A percentile compares a stretch with the other conserved stretches of the same genome.
phyloP scores from a whole-genome alignment of 176 grass and related monocot species.

The Musa itinerans region DNA sequence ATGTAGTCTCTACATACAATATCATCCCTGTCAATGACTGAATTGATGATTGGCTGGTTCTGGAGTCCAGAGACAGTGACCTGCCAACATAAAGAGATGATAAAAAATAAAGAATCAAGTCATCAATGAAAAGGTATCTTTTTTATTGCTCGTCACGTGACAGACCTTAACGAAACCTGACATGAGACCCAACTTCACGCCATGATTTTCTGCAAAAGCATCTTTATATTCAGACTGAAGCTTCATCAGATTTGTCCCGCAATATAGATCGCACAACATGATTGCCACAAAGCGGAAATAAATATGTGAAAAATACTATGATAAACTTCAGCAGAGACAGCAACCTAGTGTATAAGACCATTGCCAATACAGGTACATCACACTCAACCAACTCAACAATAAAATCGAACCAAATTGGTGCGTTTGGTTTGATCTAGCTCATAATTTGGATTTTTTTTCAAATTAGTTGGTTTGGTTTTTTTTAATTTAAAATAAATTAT shows the following conservation, averaged over 20 bases:
- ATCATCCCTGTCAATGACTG: conserved; percentile 92
- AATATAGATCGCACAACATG: conserved; percentile 13
- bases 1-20: conserved; percentile 95
- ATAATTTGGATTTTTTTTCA: too few relatives aligned
- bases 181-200: conserved; percentile 92
- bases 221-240: conserved; percentile 92
- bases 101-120: conserved; percentile 13
- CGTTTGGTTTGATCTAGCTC: too few relatives aligned
- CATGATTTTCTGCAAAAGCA: conserved; percentile 73
- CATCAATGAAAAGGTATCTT: neutral
- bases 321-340: too few relatives aligned
- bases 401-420: too few relatives aligned
- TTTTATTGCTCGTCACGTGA: conserved; percentile 4
- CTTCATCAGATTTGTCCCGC: conserved; percentile 98
- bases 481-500: too few relatives aligned
- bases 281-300: neutral
- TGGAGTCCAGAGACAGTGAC: conserved; percentile 84
- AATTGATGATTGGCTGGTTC: conserved; percentile 89
- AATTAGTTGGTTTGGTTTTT: too few relatives aligned
- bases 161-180: conserved; percentile 90
- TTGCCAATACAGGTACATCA: too few relatives aligned
- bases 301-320: neutral
- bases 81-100: conserved; percentile 31
- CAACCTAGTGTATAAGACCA: too few relatives aligned
- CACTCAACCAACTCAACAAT: too few relatives aligned